Percentiles rank a stretch among this genome's conserved stretches.
Conservation (phyloP, 495 filamentous ascomycete genomes). For the Aspergillus bridgeri region DNA sequence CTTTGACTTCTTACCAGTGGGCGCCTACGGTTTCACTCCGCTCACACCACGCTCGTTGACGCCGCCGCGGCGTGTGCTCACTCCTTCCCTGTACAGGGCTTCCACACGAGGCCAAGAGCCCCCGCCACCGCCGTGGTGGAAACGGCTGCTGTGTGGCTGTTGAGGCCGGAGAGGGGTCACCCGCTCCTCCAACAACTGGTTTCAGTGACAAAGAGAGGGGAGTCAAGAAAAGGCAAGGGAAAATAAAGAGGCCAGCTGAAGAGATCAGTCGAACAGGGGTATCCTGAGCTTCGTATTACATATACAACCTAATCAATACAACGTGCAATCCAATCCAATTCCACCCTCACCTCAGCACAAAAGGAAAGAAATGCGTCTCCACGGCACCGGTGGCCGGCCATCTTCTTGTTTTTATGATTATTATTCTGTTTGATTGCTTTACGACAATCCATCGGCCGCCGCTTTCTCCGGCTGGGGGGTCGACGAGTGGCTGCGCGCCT, state of each 20-base stretch:
- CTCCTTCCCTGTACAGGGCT: slow-evolving; percentile 16
- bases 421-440: not conserved
- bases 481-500: slow-evolving; percentile 30
- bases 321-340: slow-evolving; percentile 6
- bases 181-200: not conserved
- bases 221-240: not conserved
- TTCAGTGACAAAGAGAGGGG: not conserved
- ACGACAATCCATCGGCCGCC: slow-evolving; percentile 2
- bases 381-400: not conserved
- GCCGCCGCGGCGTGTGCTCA: slow-evolving; percentile 17
- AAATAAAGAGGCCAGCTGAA: slow-evolving; percentile 6
- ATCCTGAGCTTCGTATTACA: slow-evolving; percentile 43
- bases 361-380: slow-evolving; percentile 11
- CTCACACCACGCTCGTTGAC: not conserved
- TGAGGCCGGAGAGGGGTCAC: slow-evolving; percentile 3
- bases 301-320: slow-evolving; percentile 30
- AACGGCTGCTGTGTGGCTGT: not conserved
- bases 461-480: slow-evolving; percentile 30
- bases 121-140: not conserved
- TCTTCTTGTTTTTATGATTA: slow-evolving; percentile 7
- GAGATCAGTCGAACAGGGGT: slow-evolving; percentile 24
- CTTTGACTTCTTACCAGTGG: slow-evolving; percentile 8
- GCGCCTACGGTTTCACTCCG: slow-evolving; percentile 12
- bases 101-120: not conserved
- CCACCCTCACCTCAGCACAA: not conserved